These are phyloP conservation scores for Aristolochia contorta DNA, from an alignment of 164 flowering plant species.

Conservation along the genomic window DNA sequence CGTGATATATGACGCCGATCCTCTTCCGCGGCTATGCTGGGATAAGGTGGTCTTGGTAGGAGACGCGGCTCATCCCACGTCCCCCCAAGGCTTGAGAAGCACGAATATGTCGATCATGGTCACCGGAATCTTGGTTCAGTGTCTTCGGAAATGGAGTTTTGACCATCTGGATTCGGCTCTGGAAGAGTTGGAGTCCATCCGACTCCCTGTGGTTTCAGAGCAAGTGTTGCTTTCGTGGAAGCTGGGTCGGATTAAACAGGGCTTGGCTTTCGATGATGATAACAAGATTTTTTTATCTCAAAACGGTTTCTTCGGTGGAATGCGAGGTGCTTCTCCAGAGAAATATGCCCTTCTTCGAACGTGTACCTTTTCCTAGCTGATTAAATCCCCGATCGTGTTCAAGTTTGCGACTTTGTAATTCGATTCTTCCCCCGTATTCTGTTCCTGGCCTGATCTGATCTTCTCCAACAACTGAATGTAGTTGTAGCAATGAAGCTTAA, in stretches of 20 bases:
- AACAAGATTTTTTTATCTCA: conserved; percentile 33
- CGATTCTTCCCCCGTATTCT: too few species aligned
- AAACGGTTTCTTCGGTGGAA: conserved; percentile 27
- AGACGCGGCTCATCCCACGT: conserved; percentile 91
- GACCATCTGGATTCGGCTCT: conserved; percentile 46
- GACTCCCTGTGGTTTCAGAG: conserved; percentile 55
- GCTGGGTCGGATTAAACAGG: conserved; percentile 74
- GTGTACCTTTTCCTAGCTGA: conserved; percentile 22
- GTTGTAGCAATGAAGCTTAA: too few species aligned
- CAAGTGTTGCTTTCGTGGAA: conserved; percentile 67
- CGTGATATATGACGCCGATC: conserved; percentile 71
- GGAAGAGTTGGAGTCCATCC: conserved; percentile 46
- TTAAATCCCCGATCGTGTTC: neutral
- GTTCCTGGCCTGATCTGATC: too few species aligned
- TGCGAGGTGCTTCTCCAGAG: conserved; percentile 51
- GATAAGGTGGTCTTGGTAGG: conserved; percentile 74
- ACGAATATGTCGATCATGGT: conserved; percentile 86
- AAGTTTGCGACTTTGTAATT: too few species aligned
- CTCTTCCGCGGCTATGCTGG: conserved; percentile 47
- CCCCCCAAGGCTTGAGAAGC: conserved; percentile 86
- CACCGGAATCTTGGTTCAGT: conserved; percentile 58
- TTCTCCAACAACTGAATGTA: too few species aligned
- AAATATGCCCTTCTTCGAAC: conserved; percentile 54
- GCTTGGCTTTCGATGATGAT: conserved; percentile 33
- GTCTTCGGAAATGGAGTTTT: conserved; percentile 56